Evolutionary conservation across 306 rosid genomes (phyloP).

Genomic region (Sesbania bispinosa): DNA sequence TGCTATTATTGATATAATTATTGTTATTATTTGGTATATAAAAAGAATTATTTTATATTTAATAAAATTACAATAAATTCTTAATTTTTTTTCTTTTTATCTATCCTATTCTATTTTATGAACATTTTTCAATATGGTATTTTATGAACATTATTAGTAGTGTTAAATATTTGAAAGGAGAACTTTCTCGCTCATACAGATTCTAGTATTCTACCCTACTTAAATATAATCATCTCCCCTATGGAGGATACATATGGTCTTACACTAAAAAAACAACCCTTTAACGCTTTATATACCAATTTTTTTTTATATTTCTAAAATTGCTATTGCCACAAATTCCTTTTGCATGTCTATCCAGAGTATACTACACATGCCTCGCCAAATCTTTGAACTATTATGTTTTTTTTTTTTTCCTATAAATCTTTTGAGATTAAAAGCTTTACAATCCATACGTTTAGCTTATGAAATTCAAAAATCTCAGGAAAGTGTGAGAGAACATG

Average conservation of each 20-base stretch:
- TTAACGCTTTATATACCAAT: too few species aligned
- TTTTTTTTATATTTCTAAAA: background rate
- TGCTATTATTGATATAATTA: background rate
- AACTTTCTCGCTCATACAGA: too few species aligned
- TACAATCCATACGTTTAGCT: slow-evolving; percentile 2
- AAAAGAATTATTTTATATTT: background rate
- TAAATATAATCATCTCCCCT: too few species aligned
- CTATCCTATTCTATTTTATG: background rate
- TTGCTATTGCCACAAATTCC: background rate
- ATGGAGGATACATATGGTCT: too few species aligned
- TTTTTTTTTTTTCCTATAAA: background rate
- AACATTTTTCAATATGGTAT: too few species aligned
- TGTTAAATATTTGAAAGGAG: too few species aligned
- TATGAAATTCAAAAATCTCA: background rate
- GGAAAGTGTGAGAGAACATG: slow-evolving; percentile 29
- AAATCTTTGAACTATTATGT: background rate
- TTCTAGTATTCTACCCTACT: too few species aligned
- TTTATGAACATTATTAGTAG: too few species aligned
- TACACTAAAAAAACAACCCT: too few species aligned
- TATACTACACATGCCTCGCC: background rate
- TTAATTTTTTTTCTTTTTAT: background rate
- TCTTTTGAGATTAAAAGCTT: slow-evolving; percentile 1
- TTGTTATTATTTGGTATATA: background rate
- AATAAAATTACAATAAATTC: background rate
- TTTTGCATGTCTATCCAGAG: too few species aligned